Evolutionary conservation across 192 early-diverging fungal genomes (phyloP).

Genomic region (Coemansia sp.): DNA sequence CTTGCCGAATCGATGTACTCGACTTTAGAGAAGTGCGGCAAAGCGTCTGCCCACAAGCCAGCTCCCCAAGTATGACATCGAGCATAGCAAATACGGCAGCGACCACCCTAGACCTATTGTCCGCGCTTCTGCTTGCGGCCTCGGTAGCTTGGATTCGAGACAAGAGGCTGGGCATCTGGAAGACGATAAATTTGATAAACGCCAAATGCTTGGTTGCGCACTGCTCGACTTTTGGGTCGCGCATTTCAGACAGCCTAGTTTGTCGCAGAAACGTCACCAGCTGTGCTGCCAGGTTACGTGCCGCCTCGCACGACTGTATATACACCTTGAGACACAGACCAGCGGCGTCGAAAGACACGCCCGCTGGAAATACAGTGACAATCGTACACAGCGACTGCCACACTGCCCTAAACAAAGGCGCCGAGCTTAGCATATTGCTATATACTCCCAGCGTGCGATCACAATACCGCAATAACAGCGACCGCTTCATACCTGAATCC

Average conservation of each 20-base stretch:
- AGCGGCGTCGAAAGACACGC: conserved; percentile 21
- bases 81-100: conserved; percentile 25
- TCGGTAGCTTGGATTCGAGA: background rate
- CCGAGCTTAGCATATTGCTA: conserved; percentile 21
- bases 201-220: conserved; percentile 27
- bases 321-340: conserved; percentile 24
- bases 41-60: conserved; percentile 6
- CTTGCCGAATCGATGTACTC: conserved; percentile 5
- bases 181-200: conserved; percentile 42
- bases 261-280: conserved; percentile 4
- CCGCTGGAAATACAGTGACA: conserved; percentile 11
- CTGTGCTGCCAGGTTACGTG: conserved; percentile 20
- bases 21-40: conserved; percentile 3
- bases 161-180: conserved; percentile 37
- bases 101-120: background rate
- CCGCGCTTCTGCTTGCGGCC: background rate
- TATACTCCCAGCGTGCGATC: conserved; percentile 17
- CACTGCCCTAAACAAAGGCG: conserved; percentile 35
- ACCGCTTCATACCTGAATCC: conserved; percentile 29
- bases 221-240: conserved; percentile 19
- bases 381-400: conserved; percentile 36
- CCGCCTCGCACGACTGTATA: conserved; percentile 23
- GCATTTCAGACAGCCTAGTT: background rate
- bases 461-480: conserved; percentile 27
- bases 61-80: conserved; percentile 27